These are phyloP conservation scores for Arthrobotrys musiformis DNA, from an alignment of 2,329 filamentous ascomycete genomes.

Conservation along the genomic window DNA sequence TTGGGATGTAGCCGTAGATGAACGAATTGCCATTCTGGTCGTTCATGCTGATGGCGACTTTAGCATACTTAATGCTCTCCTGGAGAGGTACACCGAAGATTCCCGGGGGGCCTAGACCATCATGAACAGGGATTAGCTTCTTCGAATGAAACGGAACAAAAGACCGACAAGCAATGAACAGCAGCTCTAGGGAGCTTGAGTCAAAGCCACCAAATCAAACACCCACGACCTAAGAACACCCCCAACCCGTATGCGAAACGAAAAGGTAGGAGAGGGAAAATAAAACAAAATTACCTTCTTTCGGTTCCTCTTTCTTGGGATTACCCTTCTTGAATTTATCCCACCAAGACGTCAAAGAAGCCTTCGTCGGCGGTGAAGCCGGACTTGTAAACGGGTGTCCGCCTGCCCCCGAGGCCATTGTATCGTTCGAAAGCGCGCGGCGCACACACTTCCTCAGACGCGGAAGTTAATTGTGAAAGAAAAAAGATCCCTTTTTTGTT, in stretches of 20 bases:
- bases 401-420: conserved; percentile 50
- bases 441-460: neutral
- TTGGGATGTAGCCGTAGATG: conserved; percentile 98
- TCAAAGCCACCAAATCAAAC: neutral
- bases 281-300: conserved; percentile 53
- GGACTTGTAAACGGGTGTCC: conserved; percentile 63
- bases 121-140: neutral
- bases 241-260: neutral
- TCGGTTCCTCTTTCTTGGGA: conserved; percentile 71
- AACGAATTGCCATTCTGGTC: conserved; percentile 94
- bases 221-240: neutral
- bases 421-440: neutral
- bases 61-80: conserved; percentile 95
- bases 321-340: conserved; percentile 77
- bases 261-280: neutral
- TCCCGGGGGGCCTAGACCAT: conserved; percentile 67
- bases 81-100: conserved; percentile 96
- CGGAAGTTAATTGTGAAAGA: neutral
- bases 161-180: conserved; percentile 5
- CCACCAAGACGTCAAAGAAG: conserved; percentile 96
- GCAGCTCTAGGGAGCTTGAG: conserved; percentile 8
- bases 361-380: conserved; percentile 80
- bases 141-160: neutral
- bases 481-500: neutral
- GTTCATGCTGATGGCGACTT: conserved; percentile 95